These are phyloP conservation scores for Backusella circina DNA, from an alignment of 192 early-diverging fungal species.

Conservation along the genomic window DNA sequence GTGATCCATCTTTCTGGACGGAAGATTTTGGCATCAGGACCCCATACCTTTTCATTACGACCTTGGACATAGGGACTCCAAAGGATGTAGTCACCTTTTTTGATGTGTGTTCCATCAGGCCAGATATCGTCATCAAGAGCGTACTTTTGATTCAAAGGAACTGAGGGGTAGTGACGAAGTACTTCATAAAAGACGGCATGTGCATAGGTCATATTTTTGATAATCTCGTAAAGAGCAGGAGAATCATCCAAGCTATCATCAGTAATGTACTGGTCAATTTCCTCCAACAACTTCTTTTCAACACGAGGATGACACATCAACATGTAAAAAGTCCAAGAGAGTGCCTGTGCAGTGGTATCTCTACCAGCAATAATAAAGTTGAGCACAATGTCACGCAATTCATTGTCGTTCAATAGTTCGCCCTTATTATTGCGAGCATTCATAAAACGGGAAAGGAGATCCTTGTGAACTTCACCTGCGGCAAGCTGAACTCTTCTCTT, in stretches of 20 bases:
- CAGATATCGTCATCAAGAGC: slow-evolving; percentile 53
- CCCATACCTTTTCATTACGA: slow-evolving; percentile 55
- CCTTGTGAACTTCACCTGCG: slow-evolving; percentile 16
- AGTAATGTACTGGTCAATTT: slow-evolving; percentile 25
- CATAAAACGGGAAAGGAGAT: slow-evolving; percentile 36
- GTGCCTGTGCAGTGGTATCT: slow-evolving; percentile 52
- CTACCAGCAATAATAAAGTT: slow-evolving; percentile 40
- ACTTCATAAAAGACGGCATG: slow-evolving; percentile 48
- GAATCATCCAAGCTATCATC: slow-evolving; percentile 30
- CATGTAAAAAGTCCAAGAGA: slow-evolving; percentile 48
- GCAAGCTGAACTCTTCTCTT: slow-evolving; percentile 23
- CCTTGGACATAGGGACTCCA: slow-evolving; percentile 55
- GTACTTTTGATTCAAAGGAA: slow-evolving; percentile 56
- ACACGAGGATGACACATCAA: slow-evolving; percentile 39
- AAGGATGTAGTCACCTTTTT: slow-evolving; percentile 45
- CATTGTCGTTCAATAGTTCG: slow-evolving; percentile 15
- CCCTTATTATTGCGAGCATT: slow-evolving; percentile 28
- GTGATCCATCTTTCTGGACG: slow-evolving; percentile 65
- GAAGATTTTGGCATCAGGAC: slow-evolving; percentile 56
- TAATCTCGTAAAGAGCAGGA: slow-evolving; percentile 22
- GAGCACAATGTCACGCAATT: slow-evolving; percentile 35
- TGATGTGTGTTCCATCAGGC: slow-evolving; percentile 57
- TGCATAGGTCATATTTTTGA: slow-evolving; percentile 34
- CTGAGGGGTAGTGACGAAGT: slow-evolving; percentile 62
- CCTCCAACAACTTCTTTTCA: slow-evolving; percentile 40